Evolutionary conservation across 2,329 filamentous ascomycete species (phyloP), one percentile per base, ranked within the genome.

Genomic region (Talaromyces pinophilus): DNA sequence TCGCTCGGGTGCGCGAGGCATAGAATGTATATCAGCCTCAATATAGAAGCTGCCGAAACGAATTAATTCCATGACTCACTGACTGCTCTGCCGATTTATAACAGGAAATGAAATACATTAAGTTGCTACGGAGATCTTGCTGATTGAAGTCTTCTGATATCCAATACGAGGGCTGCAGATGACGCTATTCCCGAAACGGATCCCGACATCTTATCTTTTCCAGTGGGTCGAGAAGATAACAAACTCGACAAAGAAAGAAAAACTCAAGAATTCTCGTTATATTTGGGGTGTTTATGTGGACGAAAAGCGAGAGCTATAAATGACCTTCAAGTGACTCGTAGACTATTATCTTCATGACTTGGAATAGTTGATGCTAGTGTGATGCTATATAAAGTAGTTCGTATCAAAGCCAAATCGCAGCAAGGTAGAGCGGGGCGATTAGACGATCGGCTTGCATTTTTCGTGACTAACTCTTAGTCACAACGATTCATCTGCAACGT

Each of bases 401-500:
- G 44, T 10, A 30, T 54, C 13, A 25, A 30, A 10, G 33, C 3
- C 6, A 28, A 28, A 52, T 30, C 25, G 48, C 22, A 28, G 22
- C 46, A 25, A 25, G 48, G 48, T 30, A 1, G 17, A 13, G 33
- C 33, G 54, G 33, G 30, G 33, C 33, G 11, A 55, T 55, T 19
- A 55, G 52, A 38, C 15, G 30, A 22, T 38, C n/a, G 17, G 17
- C 30, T 55, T 19, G 30, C 30, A 38, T 17, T 8, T 55, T 57
- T 57, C 33, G 54, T 57, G 54, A 57, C 33, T 57, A 57, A 57
- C 19, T 57, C 4, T 57, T 57, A 38, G 10, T 57, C 54, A 57
- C 28, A 55, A 2, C 25, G 22, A n/a, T 54, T 54, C 25, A 3
- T 28, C 4, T 54, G 25, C 50, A 54, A 30, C 15, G 25, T 6